Evolutionary conservation across 164 flowering plant genomes (phyloP).

Genomic region (Magnolia sinica): DNA sequence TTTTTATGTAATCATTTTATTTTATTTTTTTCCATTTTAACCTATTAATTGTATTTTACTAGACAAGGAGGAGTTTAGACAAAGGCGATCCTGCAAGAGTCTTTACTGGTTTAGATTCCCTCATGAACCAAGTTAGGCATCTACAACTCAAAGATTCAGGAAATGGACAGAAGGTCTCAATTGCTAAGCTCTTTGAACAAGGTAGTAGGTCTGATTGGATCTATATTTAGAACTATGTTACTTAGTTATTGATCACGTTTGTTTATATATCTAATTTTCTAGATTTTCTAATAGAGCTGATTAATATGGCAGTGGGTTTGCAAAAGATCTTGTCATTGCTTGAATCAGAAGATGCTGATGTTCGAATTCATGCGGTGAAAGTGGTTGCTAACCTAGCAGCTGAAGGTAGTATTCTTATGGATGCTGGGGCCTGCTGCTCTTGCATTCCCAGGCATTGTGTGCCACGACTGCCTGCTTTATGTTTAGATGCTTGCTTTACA

Average conservation of each 20-base stretch:
- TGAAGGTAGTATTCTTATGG: constrained; percentile 55
- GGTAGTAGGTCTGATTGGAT: neutral
- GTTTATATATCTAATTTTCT: neutral
- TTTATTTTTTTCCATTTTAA: neutral
- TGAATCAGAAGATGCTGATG: constrained; percentile 91
- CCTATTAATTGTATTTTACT: constrained; percentile 4
- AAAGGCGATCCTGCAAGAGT: constrained; percentile 42
- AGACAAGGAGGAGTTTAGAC: constrained; percentile 79
- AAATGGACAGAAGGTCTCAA: constrained; percentile 73
- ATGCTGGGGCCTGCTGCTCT: neutral
- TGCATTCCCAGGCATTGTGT: neutral
- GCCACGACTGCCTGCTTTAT: neutral
- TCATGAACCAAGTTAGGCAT: constrained; percentile 50
- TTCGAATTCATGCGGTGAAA: constrained; percentile 97
- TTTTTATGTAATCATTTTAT: neutral
- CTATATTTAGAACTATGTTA: neutral
- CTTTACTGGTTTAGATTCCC: constrained; percentile 46
- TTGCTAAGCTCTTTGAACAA: constrained; percentile 69
- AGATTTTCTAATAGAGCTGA: neutral
- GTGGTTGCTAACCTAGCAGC: constrained; percentile 99
- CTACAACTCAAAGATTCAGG: constrained; percentile 34
- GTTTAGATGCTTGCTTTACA: neutral
- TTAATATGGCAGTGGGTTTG: constrained; percentile 70
- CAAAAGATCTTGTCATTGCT: constrained; percentile 93
- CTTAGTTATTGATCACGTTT: neutral